These are phyloP conservation scores for Solanum piurae DNA, from an alignment of 257 asterid species.

Conservation along the genomic window DNA sequence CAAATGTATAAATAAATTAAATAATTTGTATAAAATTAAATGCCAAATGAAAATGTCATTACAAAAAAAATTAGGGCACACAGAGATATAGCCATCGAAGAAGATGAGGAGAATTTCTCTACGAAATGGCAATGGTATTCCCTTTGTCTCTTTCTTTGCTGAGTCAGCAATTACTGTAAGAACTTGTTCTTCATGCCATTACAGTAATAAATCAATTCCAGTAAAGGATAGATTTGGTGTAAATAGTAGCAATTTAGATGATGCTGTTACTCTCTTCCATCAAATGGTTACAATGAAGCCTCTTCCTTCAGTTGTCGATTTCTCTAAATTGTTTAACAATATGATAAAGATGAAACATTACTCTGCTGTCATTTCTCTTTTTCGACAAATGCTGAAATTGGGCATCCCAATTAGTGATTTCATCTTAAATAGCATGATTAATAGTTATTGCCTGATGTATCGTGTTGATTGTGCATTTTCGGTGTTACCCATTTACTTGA, in stretches of 20 bases:
- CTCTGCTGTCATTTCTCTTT: neutral
- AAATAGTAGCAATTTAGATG: neutral
- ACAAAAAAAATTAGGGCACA: too few relatives aligned
- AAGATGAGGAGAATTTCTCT: neutral
- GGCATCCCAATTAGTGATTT: neutral
- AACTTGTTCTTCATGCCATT: neutral
- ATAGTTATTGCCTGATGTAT: neutral
- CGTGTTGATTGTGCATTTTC: neutral
- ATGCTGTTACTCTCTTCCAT: neutral
- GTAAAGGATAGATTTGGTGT: too few relatives aligned
- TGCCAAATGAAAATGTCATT: too few relatives aligned
- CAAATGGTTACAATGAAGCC: neutral
- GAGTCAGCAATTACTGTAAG: neutral
- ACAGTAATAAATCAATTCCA: too few relatives aligned
- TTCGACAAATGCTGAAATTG: neutral
- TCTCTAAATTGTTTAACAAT: neutral
- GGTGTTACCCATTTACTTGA: constrained; percentile 1
- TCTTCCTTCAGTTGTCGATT: neutral
- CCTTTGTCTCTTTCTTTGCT: neutral
- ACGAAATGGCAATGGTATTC: neutral
- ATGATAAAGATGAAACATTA: neutral
- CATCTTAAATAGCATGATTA: neutral
- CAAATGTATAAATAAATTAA: too few relatives aligned
- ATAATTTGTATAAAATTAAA: too few relatives aligned
- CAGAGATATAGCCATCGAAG: neutral